Evolutionary conservation across 495 filamentous ascomycete species (phyloP), one percentile per base, ranked within the genome.

Genomic region (Thozetella sp.): DNA sequence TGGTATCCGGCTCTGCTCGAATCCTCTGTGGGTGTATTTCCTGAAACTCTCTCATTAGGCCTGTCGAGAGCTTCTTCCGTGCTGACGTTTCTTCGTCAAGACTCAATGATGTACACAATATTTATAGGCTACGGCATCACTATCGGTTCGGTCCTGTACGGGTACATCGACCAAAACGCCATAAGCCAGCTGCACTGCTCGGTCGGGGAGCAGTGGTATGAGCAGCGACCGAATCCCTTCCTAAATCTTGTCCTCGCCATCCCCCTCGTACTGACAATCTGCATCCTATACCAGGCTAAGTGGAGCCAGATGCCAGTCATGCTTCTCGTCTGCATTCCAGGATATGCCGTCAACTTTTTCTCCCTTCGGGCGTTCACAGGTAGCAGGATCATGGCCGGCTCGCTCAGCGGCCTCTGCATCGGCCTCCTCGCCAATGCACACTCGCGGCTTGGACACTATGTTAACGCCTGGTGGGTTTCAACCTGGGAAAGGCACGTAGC

Each of bases 101-200:
- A 97, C 63, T 92, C 94, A 9, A 90, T 97, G 56, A 94, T 97
- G 26, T 97, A 97, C 73, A 94, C 93, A 0, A 80, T 97, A 1
- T 96, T 97, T 73, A 88, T 98, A 9, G 94, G 94, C n/a, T 97
- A 94, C 65, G 95, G 94, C 6, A 97, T 98, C 64, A 97, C 95
- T 3, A 91, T 98, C 34, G 94, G 94, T 24, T 94, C 94, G 0
- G 90, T 90, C 1, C 80, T 98, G 9, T 97, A 96, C 65, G 95
- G 94, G 20, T 79, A 93, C 22, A 80, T 97, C 56, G 91, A 96
- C 72, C 40, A 77, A 2, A 77, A 90, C 25, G 94, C 94, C 15
- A 87, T 90, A 1, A 89, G 87, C 17, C 84, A 76, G 1, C 91
- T 92, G 10, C 87, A 80, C 22, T 97, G 93, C 73, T 77, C 73